Evolutionary conservation across 176 grass and related monocot species (phyloP), one percentile per base, ranked within the genome.

Genomic region (Oryza brachyantha): DNA sequence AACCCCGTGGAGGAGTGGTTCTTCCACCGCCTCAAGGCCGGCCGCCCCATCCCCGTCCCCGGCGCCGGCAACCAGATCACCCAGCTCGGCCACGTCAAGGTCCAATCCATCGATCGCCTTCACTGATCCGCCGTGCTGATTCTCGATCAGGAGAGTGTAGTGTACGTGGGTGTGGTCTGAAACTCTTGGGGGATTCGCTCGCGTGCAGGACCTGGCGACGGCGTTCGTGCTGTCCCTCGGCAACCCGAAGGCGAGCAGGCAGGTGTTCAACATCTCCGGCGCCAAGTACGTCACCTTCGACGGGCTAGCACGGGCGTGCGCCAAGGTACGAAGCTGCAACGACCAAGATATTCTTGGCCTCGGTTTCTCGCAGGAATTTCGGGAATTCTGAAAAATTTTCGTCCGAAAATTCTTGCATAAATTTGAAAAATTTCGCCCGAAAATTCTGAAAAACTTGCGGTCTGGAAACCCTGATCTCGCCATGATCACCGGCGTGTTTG

Each of bases 1-100:
- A 98, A 98, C 85, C 95, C 95, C 16, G 95, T 98, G 1, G 95
- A 98, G 79, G 95, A 98, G 58, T 98, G 96, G 96, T 98, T 98
- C 83, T 98, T 98, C 84, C 96, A 98, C 84, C 85, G 95, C 7
- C 84, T 98, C 74, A 98, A 93, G 81, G 90, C 87, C 16, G 89
- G 92, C 17, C 84, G 92, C n/a, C 96, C 95, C 8, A 93, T 98
- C 85, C 96, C 92, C 7, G 81, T 98, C 76, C 96, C 96, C 6
- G 75, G 81, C 19, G 85, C 88, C 16, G 90, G 96, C 19, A 88
- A 90, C 89, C 96, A 99, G 78, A 91, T 93, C 75, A 99, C 96
- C 80, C 96, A 99, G 35, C 96, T 99, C 63, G 96, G 96, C 54
- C 96, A 99, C 9, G 96, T 99, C 81, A 99, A 99, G 87, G 94